These are phyloP conservation scores for Nepenthes mirabilis DNA, from an alignment of 148 eudicot species.

Conservation along the genomic window DNA sequence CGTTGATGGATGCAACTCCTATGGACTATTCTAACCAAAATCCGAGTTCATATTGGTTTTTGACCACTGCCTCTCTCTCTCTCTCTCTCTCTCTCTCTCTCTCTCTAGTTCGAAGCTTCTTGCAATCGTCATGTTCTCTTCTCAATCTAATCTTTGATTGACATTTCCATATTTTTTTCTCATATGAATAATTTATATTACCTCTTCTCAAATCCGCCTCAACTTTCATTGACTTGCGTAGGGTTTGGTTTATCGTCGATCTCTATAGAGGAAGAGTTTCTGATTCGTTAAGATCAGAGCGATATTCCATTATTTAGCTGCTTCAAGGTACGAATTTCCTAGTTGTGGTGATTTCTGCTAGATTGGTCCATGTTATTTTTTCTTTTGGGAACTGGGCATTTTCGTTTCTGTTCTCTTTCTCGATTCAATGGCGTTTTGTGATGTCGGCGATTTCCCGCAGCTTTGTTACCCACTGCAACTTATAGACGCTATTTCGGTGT, in stretches of 20 bases:
- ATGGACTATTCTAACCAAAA: neutral
- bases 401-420: too few relatives aligned
- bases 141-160: constrained; percentile 1
- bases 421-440: too few relatives aligned
- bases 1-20: too few relatives aligned
- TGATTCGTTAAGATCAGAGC: neutral
- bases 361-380: too few relatives aligned
- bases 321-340: too few relatives aligned
- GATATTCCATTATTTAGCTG: too few relatives aligned
- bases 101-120: neutral
- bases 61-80: constrained; percentile 37
- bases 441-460: too few relatives aligned
- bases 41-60: constrained; percentile 28
- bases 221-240: constrained; percentile 26
- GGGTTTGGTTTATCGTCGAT: constrained; percentile 3
- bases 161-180: neutral
- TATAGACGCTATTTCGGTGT: too few relatives aligned
- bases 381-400: too few relatives aligned
- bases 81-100: constrained; percentile 2
- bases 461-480: too few relatives aligned
- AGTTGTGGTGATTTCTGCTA: too few relatives aligned
- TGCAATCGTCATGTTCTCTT: constrained; percentile 1
- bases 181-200: constrained; percentile 16
- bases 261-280: neutral
- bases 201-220: constrained; percentile 5